Base-by-base conservation (phyloP, 441 rosid genomes). In the Metrosideros polymorpha region DNA sequence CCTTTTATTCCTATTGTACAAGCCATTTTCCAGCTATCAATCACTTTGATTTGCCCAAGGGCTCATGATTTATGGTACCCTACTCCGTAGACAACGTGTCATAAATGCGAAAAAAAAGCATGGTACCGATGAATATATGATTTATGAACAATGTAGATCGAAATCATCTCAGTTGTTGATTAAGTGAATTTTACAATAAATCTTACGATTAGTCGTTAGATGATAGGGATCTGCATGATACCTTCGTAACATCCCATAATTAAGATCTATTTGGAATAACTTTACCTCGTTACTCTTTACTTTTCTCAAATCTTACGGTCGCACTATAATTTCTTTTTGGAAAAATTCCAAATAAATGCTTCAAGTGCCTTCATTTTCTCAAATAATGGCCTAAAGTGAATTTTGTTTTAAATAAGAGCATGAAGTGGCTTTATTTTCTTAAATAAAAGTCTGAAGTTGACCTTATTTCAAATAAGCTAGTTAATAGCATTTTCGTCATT, bases 261-360 rank as follows among this genome's bases (percentile, higher is more conserved):
- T 25, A 35, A 71, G 17, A 71, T 35, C 0, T 22, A 4, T 71
- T 66, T 35, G 12, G 12, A 29, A 14, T 39, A 12, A 39, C 79
- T 71, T 71, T 22, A 14, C 0, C 2, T 29, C 29, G 29, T 29
- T 59, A 5, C 0, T 59, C 1, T 59, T 3, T 66, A 2, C 2
- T 39, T 39, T 6, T 71, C 5, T 22, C 13, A 10, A 39, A 35
- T 39, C 1, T 24, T 12, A 19, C 1, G 5, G 1, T n/a, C n/a
- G 14, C 0, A 3, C 0, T 66, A 1, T 35, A 1, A 35, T 19
- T 35, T 71, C 5, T n/a, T 24, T 9, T 52, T 29, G n/a, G n/a
- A n/a, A n/a, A n/a, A n/a, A n/a, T n/a, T n/a, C n/a, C n/a, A n/a
- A n/a, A n/a, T n/a, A n/a, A n/a, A n/a, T n/a, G n/a, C n/a, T n/a